A percentile compares a stretch with the other conserved stretches of the same genome.
phyloP scores from a whole-genome alignment of 169 alveolate species.

The Plasmodium reichenowi region DNA sequence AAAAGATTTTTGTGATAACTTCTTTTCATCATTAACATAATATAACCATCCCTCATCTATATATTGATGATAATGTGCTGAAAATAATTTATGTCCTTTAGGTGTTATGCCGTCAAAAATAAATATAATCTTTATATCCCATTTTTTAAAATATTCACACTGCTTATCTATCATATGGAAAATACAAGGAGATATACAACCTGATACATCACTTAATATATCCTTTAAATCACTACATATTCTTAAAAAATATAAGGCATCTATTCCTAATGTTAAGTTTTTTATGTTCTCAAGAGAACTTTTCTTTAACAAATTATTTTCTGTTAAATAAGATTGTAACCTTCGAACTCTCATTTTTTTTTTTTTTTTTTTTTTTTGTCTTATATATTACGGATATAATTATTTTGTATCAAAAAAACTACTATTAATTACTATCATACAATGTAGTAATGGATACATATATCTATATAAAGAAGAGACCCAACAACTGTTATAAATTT shows the following conservation, averaged over 20 bases:
- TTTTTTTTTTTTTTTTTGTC: constrained; percentile 9
- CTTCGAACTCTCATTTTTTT: constrained; percentile 85
- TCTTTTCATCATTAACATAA: constrained; percentile 50
- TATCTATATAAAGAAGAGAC: too few relatives aligned
- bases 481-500: too few relatives aligned
- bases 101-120: constrained; percentile 76
- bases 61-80: constrained; percentile 31
- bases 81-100: constrained; percentile 51
- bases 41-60: constrained; percentile 61
- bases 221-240: constrained; percentile 52
- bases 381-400: too few relatives aligned
- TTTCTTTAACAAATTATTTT: constrained; percentile 78
- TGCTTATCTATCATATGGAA: constrained; percentile 58
- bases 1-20: constrained; percentile 28
- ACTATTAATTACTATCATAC: background rate
- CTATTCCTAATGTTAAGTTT: constrained; percentile 67
- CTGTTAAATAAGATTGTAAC: constrained; percentile 80
- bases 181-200: constrained; percentile 73
- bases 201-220: constrained; percentile 64
- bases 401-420: background rate
- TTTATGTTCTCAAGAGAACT: constrained; percentile 41
- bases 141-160: constrained; percentile 57
- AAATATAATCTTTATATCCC: constrained; percentile 40
- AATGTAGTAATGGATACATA: background rate
- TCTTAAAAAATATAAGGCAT: constrained; percentile 74